A percentile compares a stretch with the other conserved stretches of the same genome.
phyloP scores from a whole-genome alignment of 108 stramenopile species.

The Ochromonas danica region DNA sequence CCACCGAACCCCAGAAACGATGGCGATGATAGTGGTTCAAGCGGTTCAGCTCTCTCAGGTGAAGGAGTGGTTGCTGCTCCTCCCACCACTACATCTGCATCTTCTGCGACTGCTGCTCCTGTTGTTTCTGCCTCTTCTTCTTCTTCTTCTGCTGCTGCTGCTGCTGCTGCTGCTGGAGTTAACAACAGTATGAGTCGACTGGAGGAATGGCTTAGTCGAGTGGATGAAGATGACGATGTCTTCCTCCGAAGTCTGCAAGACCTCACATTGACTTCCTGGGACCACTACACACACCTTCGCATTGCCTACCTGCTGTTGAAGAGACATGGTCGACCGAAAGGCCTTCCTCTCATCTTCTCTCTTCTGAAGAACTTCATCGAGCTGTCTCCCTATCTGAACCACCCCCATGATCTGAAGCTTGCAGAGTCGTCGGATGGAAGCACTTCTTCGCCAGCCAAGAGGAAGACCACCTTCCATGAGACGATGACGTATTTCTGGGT shows the following conservation, averaged over 20 bases:
- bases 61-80: background rate
- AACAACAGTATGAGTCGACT: background rate
- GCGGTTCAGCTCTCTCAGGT: too few species aligned
- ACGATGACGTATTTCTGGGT: conserved; percentile 38
- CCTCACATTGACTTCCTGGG: conserved; percentile 2
- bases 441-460: background rate
- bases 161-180: background rate
- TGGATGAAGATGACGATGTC: conserved; percentile 19
- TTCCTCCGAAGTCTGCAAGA: conserved; percentile 10
- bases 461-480: conserved; percentile 30
- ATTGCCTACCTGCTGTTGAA: conserved; percentile 3
- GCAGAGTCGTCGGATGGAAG: too few species aligned
- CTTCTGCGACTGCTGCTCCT: background rate
- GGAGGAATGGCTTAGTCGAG: conserved; percentile 25
- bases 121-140: conserved; percentile 4
- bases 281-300: conserved; percentile 24
- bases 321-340: background rate
- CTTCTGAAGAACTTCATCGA: conserved; percentile 16
- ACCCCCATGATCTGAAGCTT: too few species aligned
- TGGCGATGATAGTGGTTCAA: conserved; percentile 5
- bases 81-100: background rate
- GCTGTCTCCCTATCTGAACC: background rate
- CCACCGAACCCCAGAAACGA: too few species aligned
- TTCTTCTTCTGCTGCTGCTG: background rate
- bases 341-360: background rate